Base-by-base conservation (phyloP, 208 protist species). In the Crithidia expoeki region DNA sequence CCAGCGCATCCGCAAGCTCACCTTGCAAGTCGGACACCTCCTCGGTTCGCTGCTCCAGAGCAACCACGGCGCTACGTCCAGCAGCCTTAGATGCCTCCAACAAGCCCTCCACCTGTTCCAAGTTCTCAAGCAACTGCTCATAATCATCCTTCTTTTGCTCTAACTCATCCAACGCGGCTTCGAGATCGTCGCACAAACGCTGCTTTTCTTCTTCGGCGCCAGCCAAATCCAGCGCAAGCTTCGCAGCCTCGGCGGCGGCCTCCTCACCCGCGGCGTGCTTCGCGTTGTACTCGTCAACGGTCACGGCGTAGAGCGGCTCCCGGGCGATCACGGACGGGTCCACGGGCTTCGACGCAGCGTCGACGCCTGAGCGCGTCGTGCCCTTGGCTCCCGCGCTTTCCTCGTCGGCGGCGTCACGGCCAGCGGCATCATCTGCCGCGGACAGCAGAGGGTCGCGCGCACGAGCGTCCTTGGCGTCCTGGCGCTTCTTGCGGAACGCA, bases 131-230 rank as follows among this genome's bases (percentile, higher is more conserved):
- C 3, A 81, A 59, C 23, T 73, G 36, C 5, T 77, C 70, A 17
- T 80, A 77, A 33, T 80, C 81, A 12, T 77, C 76, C 44, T 69
- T 67, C 71, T 72, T 76, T 50, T 61, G 76, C 46, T 82, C 72
- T 17, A 81, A 53, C 53, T 85, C 80, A n/a, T 85, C 80, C 9
- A 78, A 40, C 2, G 75, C 72, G 0, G 57, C 67, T 52, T 83
- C 76, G 23, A 80, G 69, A 44, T 86, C 81, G 38, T 69, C 72
- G 16, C 64, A 59, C 58, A 79, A 61, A 47, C 68, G 68, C 9
- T 86, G 70, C 2, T 71, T 59, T 57, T 86, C 81, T 0, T 83
- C 65, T 23, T 68, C 58, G 0, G 67, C 74, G 2, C 42, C 44
- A 1, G 14, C 34, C 4, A 68, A 21, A 19, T 27, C 25, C 0